These are phyloP conservation scores for Lipomyces orientalis DNA, from an alignment of 805 yeast species.

Conservation along the genomic window DNA sequence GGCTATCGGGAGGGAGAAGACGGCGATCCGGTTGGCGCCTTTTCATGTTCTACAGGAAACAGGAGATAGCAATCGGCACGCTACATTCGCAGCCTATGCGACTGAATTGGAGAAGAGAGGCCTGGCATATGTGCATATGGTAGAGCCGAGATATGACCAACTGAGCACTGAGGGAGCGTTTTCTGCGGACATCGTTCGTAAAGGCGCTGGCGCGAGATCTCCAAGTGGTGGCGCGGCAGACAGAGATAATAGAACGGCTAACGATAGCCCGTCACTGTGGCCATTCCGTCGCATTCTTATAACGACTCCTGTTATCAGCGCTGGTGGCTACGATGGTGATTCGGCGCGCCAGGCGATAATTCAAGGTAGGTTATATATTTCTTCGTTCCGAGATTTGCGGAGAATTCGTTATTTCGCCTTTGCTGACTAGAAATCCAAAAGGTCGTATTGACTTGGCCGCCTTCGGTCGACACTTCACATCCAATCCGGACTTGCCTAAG, in stretches of 20 bases:
- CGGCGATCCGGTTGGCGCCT: conserved; percentile 49
- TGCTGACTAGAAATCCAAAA: not conserved
- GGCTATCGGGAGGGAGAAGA: conserved; percentile 55
- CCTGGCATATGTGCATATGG: conserved; percentile 51
- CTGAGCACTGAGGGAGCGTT: too few relatives aligned
- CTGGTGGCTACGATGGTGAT: conserved; percentile 28
- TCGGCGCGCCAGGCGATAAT: not conserved
- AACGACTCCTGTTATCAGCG: conserved; percentile 27
- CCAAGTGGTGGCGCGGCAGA: conserved; percentile 24
- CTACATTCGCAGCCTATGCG: conserved; percentile 45
- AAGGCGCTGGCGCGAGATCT: conserved; percentile 47
- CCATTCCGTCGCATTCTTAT: not conserved
- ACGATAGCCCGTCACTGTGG: conserved; percentile 2
- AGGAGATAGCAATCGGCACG: conserved; percentile 37
- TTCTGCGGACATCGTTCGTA: too few relatives aligned
- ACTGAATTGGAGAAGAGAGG: conserved; percentile 51
- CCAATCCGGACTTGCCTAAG: conserved; percentile 58
- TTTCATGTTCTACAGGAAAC: conserved; percentile 44
- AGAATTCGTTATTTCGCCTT: not conserved
- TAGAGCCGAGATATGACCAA: conserved; percentile 42
- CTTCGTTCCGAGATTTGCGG: too few relatives aligned
- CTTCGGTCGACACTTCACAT: conserved; percentile 56
- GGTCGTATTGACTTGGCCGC: conserved; percentile 42
- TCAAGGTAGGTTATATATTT: too few relatives aligned
- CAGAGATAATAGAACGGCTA: not conserved